Evolutionary conservation across 2,329 filamentous ascomycete genomes (phyloP).

Genomic region (Hypoxylon sp.): DNA sequence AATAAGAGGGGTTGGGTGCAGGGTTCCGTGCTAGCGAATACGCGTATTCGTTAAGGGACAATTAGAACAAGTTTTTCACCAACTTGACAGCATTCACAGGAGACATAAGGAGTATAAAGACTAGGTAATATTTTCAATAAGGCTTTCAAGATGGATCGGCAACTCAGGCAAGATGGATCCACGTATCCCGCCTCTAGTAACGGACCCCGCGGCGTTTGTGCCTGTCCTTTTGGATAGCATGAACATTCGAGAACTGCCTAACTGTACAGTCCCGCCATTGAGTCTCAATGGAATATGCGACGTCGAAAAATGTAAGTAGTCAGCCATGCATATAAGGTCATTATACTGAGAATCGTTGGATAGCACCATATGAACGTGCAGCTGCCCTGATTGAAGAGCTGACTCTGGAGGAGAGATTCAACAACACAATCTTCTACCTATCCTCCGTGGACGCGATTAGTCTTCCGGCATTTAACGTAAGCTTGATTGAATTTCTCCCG

Average conservation of each 20-base stretch:
- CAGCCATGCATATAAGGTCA: not conserved
- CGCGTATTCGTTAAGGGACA: not conserved
- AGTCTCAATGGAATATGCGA: slow-evolving; percentile 21
- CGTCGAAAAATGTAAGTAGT: slow-evolving; percentile 1
- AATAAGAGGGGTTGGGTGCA: not conserved
- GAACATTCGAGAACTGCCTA: slow-evolving; percentile 3
- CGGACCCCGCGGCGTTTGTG: not conserved
- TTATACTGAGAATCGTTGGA: not conserved
- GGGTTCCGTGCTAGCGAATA: not conserved
- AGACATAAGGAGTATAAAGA: not conserved
- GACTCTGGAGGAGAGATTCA: slow-evolving; percentile 9
- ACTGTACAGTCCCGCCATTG: slow-evolving; percentile 11
- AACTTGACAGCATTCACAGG: not conserved
- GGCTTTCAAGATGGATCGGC: not conserved
- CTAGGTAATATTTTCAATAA: not conserved
- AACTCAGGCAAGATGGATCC: slow-evolving; percentile 10
- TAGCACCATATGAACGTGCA: slow-evolving; percentile 9
- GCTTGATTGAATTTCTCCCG: not conserved
- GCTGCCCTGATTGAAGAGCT: slow-evolving; percentile 1
- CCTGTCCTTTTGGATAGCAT: slow-evolving; percentile 1
- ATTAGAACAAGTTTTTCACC: not conserved
- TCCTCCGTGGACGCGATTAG: not conserved
- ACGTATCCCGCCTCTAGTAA: slow-evolving; percentile 9
- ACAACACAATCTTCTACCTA: slow-evolving; percentile 13
- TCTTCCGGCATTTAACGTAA: slow-evolving; percentile 9